A percentile compares a stretch with the other conserved stretches of the same genome.
phyloP scores from a whole-genome alignment of 208 protist species.

The Crithidia fasciculata region DNA sequence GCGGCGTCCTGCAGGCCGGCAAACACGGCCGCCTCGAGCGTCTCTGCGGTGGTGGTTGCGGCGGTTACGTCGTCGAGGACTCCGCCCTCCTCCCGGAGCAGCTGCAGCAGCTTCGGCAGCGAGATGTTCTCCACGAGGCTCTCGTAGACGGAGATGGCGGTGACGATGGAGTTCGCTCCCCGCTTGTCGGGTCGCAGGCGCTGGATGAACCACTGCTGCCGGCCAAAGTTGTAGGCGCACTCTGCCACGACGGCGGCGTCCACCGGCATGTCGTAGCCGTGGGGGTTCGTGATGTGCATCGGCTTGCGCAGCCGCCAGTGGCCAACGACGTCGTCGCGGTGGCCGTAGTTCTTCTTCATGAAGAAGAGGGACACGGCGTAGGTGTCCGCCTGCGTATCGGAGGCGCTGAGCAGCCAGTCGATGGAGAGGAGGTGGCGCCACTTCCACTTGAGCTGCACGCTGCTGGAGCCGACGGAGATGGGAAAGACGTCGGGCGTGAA shows the following conservation, averaged over 20 bases:
- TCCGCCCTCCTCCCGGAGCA: slow-evolving; percentile 23
- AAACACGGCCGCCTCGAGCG: slow-evolving; percentile 18
- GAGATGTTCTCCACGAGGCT: slow-evolving; percentile 73
- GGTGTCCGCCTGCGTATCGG: slow-evolving; percentile 29
- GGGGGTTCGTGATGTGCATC: slow-evolving; percentile 59
- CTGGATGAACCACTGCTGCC: slow-evolving; percentile 64
- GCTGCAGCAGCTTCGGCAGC: slow-evolving; percentile 40
- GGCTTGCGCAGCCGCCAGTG: slow-evolving; percentile 56
- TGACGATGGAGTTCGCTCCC: slow-evolving; percentile 83
- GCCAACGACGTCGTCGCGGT: slow-evolving; percentile 60
- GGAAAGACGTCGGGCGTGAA: slow-evolving; percentile 80
- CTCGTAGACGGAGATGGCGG: slow-evolving; percentile 81
- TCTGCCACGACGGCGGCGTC: slow-evolving; percentile 54
- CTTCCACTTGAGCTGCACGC: slow-evolving; percentile 84
- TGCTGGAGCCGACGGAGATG: slow-evolving; percentile 60
- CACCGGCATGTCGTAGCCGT: slow-evolving; percentile 40
- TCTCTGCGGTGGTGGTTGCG: background rate
- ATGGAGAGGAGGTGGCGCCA: slow-evolving; percentile 78
- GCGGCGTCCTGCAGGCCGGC: background rate
- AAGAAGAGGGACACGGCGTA: slow-evolving; percentile 74
- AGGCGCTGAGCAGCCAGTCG: slow-evolving; percentile 60
- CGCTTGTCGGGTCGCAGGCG: slow-evolving; percentile 66
- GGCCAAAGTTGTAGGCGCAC: slow-evolving; percentile 54
- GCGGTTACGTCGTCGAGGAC: background rate
- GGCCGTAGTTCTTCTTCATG: slow-evolving; percentile 66